phyloP scores from a whole-genome alignment of 768 basidiomycete genomes.

The Mycena filopes region DNA sequence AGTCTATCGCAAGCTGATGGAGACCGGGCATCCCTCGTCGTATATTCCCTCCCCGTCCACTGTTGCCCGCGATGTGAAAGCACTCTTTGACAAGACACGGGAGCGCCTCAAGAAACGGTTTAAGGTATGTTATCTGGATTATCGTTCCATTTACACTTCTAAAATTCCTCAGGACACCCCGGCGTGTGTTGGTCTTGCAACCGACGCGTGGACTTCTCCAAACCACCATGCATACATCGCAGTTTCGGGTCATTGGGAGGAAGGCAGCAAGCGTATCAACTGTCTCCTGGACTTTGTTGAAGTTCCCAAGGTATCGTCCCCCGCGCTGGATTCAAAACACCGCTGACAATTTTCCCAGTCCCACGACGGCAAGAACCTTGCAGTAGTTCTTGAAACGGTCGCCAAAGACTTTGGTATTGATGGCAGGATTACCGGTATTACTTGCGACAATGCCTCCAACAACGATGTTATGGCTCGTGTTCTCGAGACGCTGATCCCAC shows the following conservation, averaged over 20 bases:
- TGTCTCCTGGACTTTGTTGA: conserved; percentile 36
- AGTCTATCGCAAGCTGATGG: conserved; percentile 45
- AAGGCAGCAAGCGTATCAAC: conserved; percentile 27
- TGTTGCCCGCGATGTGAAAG: conserved; percentile 43
- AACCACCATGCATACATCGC: conserved; percentile 23
- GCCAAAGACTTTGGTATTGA: conserved; percentile 48
- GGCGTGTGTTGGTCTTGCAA: background rate
- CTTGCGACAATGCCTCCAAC: conserved; percentile 47
- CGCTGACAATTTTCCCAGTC: conserved; percentile 33
- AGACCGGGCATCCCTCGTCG: conserved; percentile 41
- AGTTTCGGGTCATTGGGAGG: conserved; percentile 34
- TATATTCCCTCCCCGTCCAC: conserved; percentile 46
- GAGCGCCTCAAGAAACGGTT: conserved; percentile 40
- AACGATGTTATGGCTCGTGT: conserved; percentile 48
- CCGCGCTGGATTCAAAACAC: background rate
- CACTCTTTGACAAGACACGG: conserved; percentile 37
- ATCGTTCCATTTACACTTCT: background rate
- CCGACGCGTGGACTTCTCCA: conserved; percentile 11
- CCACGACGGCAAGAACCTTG: conserved; percentile 48
- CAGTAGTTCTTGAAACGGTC: conserved; percentile 44
- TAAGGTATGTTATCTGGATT: conserved; percentile 27
- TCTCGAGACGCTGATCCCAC: conserved; percentile 35
- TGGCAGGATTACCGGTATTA: conserved; percentile 48
- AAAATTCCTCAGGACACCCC: background rate
- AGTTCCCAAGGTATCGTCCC: conserved; percentile 38